Conservation (phyloP, 371 early-diverging fungal genomes). For the Amoeboradix gromovi region DNA sequence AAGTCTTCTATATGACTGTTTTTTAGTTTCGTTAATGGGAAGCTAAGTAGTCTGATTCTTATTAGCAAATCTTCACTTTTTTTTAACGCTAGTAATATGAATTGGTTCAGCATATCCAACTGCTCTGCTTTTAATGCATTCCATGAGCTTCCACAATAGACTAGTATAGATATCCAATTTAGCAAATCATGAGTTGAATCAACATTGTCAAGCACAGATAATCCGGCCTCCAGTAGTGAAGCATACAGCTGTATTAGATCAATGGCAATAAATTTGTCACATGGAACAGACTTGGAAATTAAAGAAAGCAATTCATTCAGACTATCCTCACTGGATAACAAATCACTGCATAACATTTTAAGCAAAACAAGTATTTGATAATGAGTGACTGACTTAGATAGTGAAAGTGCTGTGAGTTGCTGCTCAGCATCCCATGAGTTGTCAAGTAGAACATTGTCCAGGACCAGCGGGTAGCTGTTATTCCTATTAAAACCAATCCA, state of each 20-base stretch:
- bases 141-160: neutral
- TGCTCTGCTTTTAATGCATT: neutral
- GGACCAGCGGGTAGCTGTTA: neutral
- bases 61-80: neutral
- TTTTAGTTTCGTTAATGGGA: neutral
- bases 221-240: neutral
- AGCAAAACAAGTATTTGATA: neutral
- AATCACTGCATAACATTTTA: neutral
- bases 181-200: neutral
- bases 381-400: neutral
- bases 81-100: neutral
- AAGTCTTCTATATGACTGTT: neutral
- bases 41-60: neutral
- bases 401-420: neutral
- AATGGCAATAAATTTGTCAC: neutral
- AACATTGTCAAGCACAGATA: neutral
- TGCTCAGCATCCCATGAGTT: neutral
- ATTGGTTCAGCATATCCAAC: neutral
- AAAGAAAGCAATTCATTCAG: neutral
- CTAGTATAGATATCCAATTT: neutral
- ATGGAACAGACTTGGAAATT: neutral
- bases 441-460: neutral
- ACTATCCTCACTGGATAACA: neutral
- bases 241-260: neutral
- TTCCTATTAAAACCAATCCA: neutral